A percentile compares a stretch with the other conserved stretches of the same genome.
Evolutionary conservation across 1,139 yeast genomes (phyloP).

Genomic region (Yamadazyma kanchanaburiensis): DNA sequence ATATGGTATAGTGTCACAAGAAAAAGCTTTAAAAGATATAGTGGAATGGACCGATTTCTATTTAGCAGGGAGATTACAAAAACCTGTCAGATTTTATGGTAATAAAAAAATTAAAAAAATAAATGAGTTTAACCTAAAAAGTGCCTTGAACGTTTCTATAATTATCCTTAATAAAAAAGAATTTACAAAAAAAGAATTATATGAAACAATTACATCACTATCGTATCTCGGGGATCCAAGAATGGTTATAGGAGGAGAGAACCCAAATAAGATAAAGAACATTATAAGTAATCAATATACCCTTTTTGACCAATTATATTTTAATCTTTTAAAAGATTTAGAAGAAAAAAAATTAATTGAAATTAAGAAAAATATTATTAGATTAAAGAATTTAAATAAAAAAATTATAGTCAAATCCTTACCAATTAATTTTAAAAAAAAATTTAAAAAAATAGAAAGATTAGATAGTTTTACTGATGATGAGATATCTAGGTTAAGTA

Average conservation of each 20-base stretch:
- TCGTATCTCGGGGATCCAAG: constrained; percentile 92
- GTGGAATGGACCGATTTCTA: constrained; percentile 82
- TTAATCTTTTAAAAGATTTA: constrained; percentile 36
- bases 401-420: constrained; percentile 32
- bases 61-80: constrained; percentile 89
- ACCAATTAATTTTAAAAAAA: constrained; percentile 48
- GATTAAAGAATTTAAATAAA: constrained; percentile 1
- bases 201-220: constrained; percentile 71
- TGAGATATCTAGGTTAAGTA: not conserved
- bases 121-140: constrained; percentile 73
- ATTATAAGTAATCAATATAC: constrained; percentile 76
- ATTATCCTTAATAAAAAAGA: constrained; percentile 37
- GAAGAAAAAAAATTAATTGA: constrained; percentile 27
- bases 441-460: not conserved
- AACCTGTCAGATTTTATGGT: constrained; percentile 79
- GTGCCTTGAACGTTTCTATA: constrained; percentile 70
- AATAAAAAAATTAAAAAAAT: constrained; percentile 50
- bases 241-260: constrained; percentile 84
- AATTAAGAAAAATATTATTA: constrained; percentile 15
- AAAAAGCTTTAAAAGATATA: constrained; percentile 62
- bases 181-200: constrained; percentile 64
- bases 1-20: constrained; percentile 78
- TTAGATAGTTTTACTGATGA: not conserved
- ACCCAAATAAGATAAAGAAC: constrained; percentile 82
- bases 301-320: constrained; percentile 67